Conservation (phyloP, 1,284 basidiomycete genomes). For the Puccinia triticina region DNA sequence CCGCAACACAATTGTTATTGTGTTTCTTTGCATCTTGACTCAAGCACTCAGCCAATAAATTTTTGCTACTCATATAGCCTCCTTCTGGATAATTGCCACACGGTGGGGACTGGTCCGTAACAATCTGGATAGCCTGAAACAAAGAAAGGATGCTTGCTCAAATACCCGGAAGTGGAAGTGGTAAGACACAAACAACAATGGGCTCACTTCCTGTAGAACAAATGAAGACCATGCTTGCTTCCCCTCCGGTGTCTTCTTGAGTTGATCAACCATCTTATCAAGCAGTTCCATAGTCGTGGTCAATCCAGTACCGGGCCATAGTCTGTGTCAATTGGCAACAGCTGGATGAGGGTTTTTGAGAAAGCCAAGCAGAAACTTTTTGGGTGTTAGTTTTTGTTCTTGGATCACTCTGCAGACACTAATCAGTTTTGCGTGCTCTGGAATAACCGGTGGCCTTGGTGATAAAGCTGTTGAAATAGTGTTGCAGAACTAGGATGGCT, state of each 20-base stretch:
- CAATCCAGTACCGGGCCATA: background rate
- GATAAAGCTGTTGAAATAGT: too few species aligned
- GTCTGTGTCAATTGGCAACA: background rate
- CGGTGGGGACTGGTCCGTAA: background rate
- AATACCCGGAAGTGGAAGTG: too few species aligned
- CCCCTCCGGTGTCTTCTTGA: background rate
- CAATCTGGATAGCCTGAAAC: background rate
- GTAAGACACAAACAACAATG: too few species aligned
- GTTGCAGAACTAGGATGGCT: too few species aligned
- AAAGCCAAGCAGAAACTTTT: conserved; percentile 1
- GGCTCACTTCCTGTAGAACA: conserved; percentile 2
- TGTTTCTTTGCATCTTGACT: background rate
- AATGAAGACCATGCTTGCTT: background rate
- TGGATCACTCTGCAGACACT: background rate
- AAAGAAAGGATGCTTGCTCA: background rate
- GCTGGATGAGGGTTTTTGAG: background rate
- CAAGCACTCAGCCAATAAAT: background rate
- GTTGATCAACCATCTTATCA: background rate
- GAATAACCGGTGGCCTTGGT: background rate
- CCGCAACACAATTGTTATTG: background rate
- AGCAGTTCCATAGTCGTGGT: background rate
- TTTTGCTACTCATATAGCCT: background rate
- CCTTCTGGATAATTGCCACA: background rate
- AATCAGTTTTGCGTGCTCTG: background rate
- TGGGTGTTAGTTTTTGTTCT: background rate